Evolutionary conservation across 768 basidiomycete genomes (phyloP), one percentile per base, ranked within the genome.

Genomic region (Lactarius psammicola): DNA sequence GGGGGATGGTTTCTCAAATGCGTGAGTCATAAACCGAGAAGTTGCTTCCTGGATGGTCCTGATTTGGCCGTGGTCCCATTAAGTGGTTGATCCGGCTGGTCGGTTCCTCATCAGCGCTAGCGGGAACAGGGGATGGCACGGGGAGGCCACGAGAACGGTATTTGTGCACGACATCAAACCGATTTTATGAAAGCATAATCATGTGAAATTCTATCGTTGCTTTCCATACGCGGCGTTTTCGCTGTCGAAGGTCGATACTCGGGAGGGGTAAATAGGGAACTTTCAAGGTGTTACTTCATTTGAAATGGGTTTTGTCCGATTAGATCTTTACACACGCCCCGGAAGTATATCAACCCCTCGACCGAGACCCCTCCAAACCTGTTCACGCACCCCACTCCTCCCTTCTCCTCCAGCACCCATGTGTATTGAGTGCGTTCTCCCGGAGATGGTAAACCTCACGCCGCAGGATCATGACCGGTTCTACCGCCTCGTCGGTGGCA

Each of bases 121-220:
- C 70, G 95, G 95, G 58, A 94, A 94, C 74, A 85, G 95, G 65
- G 95, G 94, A 64, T 95, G 94, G 92, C 87, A 90, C 71, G 95
- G 94, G 34, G 93, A 95, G 68, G 90, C 90, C 38, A 95, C 95
- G 10, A 83, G 85, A 69, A 95, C 93, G 17, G 89, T 97, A 13
- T 88, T 96, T 74, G 87, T 97, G 46, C 94, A 96, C 75, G 93
- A 95, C 73, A 86, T 97, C 75, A 92, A 87, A 64, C 72, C 67
- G 18, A 60, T 61, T 53, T 38, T 38, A 57, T 61, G 51, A 60
- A 66, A 49, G 23, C 20, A 34, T 31, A 53, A 36, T 31, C 36
- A 56, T 49, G 60, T 58, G 49, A 63, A 51, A 63, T 67, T 67
- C 53, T 58, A 66, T 63, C 15, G 15, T 18, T 23, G 13, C 9